Evolutionary conservation across 768 basidiomycete species (phyloP).

Genomic region (Naganishia randhawae): DNA sequence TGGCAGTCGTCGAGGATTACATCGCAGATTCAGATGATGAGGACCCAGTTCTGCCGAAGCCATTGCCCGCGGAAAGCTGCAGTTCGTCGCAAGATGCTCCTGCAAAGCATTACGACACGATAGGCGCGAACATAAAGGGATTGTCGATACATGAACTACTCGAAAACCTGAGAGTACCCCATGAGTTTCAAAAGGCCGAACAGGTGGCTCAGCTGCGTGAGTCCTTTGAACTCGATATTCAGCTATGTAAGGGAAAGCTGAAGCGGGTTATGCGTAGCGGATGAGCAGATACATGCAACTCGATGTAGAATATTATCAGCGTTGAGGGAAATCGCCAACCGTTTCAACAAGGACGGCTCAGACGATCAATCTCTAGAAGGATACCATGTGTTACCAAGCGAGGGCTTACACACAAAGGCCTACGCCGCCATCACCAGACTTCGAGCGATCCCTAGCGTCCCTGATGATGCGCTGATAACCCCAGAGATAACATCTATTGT

Average conservation of each 20-base stretch:
- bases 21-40: slow-evolving; percentile 17
- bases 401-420: neutral
- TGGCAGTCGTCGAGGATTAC: slow-evolving; percentile 17
- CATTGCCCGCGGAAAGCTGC: neutral
- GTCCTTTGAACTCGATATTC: neutral
- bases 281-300: neutral
- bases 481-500: neutral
- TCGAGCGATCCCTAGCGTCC: neutral
- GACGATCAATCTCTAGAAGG: no score
- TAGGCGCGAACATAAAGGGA: slow-evolving; percentile 8
- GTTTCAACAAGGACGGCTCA: neutral
- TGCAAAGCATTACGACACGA: neutral
- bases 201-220: slow-evolving; percentile 2
- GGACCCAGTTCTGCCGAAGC: neutral
- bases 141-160: slow-evolving; percentile 3
- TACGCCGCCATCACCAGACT: slow-evolving; percentile 11
- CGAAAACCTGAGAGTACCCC: neutral
- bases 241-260: neutral
- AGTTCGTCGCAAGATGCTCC: neutral
- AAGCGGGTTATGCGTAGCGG: neutral
- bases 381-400: no score
- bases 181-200: neutral
- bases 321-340: neutral
- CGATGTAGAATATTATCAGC: neutral
- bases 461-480: neutral